Evolutionary conservation across 2,329 filamentous ascomycete genomes (phyloP).

Genomic region (Didymella sp.): DNA sequence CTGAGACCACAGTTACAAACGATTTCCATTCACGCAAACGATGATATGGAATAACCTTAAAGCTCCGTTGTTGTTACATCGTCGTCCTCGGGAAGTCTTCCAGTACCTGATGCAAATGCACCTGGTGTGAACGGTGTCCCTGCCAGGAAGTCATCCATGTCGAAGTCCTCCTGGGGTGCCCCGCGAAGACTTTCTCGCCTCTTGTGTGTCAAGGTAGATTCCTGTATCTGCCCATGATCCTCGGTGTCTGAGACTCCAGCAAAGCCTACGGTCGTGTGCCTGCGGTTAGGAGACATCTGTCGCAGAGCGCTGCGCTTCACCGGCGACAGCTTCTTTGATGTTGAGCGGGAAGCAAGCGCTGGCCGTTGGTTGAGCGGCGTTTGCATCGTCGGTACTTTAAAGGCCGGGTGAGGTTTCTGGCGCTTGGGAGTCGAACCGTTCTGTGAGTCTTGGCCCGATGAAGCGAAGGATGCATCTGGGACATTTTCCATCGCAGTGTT

Average conservation of each 20-base stretch:
- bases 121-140: constrained; percentile 48
- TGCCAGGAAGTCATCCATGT: constrained; percentile 49
- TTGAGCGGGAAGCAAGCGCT: constrained; percentile 16
- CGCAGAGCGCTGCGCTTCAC: constrained; percentile 38
- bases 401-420: constrained; percentile 43
- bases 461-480: constrained; percentile 35
- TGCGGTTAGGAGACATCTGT: constrained; percentile 46
- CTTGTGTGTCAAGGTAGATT: constrained; percentile 16
- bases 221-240: constrained; percentile 8
- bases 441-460: constrained; percentile 25
- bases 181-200: constrained; percentile 30
- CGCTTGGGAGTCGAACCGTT: constrained; percentile 53
- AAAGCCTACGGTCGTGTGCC: constrained; percentile 41
- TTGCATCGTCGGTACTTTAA: constrained; percentile 40
- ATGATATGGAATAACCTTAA: constrained; percentile 9
- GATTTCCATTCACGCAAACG: not conserved
- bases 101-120: constrained; percentile 33
- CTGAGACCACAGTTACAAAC: not conserved
- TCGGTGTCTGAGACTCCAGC: constrained; percentile 25
- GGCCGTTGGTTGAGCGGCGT: constrained; percentile 37
- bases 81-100: constrained; percentile 30
- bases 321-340: constrained; percentile 27
- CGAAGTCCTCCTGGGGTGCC: constrained; percentile 42
- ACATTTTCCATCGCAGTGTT: constrained; percentile 28
- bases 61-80: constrained; percentile 33